Evolutionary conservation across 805 yeast species (phyloP).

Genomic region (Zygoascus flipseniorum): DNA sequence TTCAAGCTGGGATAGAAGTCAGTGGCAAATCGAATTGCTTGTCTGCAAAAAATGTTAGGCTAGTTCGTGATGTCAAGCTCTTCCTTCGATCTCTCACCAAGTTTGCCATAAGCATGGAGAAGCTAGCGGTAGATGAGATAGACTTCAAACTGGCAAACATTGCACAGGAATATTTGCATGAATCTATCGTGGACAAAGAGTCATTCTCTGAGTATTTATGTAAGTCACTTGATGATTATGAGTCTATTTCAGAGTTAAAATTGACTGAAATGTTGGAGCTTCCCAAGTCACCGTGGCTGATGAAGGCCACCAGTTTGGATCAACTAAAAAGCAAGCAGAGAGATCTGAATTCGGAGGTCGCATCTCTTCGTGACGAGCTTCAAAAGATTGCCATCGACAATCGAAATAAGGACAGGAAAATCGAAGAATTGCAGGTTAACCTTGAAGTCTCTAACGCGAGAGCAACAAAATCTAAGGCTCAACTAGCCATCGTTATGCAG

Average conservation of each 20-base stretch:
- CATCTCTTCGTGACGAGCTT: slow-evolving; percentile 13
- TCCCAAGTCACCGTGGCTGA: slow-evolving; percentile 19
- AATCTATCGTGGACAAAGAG: not conserved
- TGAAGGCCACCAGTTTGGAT: slow-evolving; percentile 12
- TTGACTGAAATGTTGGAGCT: slow-evolving; percentile 1
- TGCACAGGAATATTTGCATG: not conserved
- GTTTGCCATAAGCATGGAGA: not conserved
- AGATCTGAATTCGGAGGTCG: slow-evolving; percentile 11
- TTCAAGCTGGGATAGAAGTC: not conserved
- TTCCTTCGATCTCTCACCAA: not conserved
- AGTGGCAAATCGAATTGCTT: not conserved
- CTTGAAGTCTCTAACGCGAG: slow-evolving; percentile 16
- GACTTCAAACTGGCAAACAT: not conserved
- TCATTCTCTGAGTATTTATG: not conserved
- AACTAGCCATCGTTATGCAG: slow-evolving; percentile 14
- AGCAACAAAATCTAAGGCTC: slow-evolving; percentile 16
- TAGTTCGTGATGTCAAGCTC: not conserved
- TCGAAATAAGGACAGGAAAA: slow-evolving; percentile 14
- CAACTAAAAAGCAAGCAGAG: slow-evolving; percentile 7
- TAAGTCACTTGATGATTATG: not conserved
- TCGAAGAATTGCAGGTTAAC: slow-evolving; percentile 23
- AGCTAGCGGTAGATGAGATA: not conserved
- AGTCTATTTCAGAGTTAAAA: not conserved
- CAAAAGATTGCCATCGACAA: slow-evolving; percentile 13
- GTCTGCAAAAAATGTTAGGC: not conserved